Base-by-base conservation (phyloP, 2,329 filamentous ascomycete genomes). In the Pestalotiopsis fici region DNA sequence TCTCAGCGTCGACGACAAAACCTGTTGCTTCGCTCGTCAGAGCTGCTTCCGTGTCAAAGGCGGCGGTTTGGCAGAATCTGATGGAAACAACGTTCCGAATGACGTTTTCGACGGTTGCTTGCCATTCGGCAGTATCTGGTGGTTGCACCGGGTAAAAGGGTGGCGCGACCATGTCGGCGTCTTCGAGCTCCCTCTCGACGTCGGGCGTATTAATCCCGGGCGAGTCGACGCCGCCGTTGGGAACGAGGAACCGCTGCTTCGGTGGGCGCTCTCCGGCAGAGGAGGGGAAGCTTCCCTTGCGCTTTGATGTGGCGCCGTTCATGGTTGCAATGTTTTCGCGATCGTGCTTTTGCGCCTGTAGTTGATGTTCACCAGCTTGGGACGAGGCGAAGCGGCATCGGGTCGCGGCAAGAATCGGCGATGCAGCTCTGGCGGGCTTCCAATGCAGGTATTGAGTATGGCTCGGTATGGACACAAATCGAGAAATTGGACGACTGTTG, bases 21-120 rank as follows among this genome's bases (percentile, higher is more conserved):
- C 96, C 96, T 0, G 96, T 99, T 3, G 96, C 96, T 83, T 99
- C 96, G 75, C 94, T 98, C 21, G 94, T 94, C 79, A 97, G 87
- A 6, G 96, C 96, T 31, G 93, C 85, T 74, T 99, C 96, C n/a
- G 96, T 98, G 79, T 99, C 96, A 79, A 99, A 99, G 27, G 95
- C 95, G 79, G 93, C 97, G 0, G 96, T 98, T 85, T 98, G 94
- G 79, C 95, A 98, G 83, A 99, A 99, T 72, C 97, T 93, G 75
- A 99, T 98, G n/a, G 95, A 97, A 62, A 99, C 96, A 21, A 98
- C 96, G 73, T 95, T 97, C 78, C 92, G 91, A 65, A 99, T 95
- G 3, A 99, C 96, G 69, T 90, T 91, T 80, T 98, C 95, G 69
- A 98, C 97, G 0, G 95, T 98, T 63, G 91, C 92, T 81, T 98